Evolutionary conservation across 2,329 filamentous ascomycete genomes (phyloP), one percentile per base, ranked within the genome.

Genomic region (Cadophora sp.): DNA sequence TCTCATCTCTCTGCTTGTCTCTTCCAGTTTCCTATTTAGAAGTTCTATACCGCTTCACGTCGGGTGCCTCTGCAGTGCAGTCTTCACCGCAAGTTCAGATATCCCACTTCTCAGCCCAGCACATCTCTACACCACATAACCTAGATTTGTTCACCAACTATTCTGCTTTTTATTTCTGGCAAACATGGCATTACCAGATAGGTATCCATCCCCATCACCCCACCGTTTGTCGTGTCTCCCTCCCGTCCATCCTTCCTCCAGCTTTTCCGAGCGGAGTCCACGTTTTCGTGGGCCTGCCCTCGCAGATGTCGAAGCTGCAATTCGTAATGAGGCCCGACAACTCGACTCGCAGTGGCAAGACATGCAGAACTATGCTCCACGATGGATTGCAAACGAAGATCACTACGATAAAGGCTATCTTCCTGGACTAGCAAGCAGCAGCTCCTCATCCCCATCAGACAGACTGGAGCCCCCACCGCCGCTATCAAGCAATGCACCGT

Each of bases 71-170:
- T 43, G 24, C 11, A 61, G 37, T 26, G 24, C 16, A 27, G 37
- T 61, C 58, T 46, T 61, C 58, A 46, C 58, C 40, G 58, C 48
- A 63, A 51, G 60, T 62, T 34, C 43, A 48, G 29, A 46, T 61
- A 27, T 29, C 11, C 16, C 58, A 37, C 55, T 58, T 58, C 58
- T 46, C 43, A 53, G 14, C 43, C 61, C 43, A 51, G 53, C 46
- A 24, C 22, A 53, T 6, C n/a, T 11, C 7, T 14, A 34, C n/a
- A 29, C 5, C 26, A 2, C 26, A 53, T 5, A 27, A 53, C 24
- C 19, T 11, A 27, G 4, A 29, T 29, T 22, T 40, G 19, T 37
- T 59, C 0, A 22, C 24, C 56, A 31, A 29, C 5, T n/a, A 22
- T 53, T 43, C 27, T 22, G 3, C 4, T 11, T 37, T 53, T 29